These are phyloP conservation scores for Ganoderma leucocontextum DNA, from an alignment of 1,284 basidiomycete species.

Conservation along the genomic window DNA sequence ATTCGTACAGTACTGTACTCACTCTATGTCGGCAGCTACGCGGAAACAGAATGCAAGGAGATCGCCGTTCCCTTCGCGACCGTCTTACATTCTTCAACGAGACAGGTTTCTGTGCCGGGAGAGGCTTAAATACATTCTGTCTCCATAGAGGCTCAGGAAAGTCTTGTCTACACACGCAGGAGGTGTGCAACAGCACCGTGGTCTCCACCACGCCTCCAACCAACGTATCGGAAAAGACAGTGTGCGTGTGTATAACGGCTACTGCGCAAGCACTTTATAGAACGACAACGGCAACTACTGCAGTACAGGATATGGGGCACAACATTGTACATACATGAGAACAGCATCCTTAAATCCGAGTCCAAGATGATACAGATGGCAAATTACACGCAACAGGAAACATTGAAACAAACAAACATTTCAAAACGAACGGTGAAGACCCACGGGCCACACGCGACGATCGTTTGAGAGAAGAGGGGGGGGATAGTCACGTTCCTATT, in stretches of 20 bases:
- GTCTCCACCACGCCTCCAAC: slow-evolving; percentile 22
- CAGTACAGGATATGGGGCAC: not conserved
- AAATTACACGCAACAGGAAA: not conserved
- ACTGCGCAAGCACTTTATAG: not conserved
- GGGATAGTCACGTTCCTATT: too few species aligned
- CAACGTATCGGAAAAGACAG: slow-evolving; percentile 26
- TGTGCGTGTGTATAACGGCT: slow-evolving; percentile 20
- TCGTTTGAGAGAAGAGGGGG: not conserved
- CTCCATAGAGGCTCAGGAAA: not conserved
- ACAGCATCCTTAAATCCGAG: not conserved
- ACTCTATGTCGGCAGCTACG: not conserved
- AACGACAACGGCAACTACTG: not conserved
- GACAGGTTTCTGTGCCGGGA: too few species aligned
- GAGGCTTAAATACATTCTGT: too few species aligned
- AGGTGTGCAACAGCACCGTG: slow-evolving; percentile 9
- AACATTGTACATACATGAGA: not conserved
- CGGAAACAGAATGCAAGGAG: not conserved
- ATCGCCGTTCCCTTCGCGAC: not conserved
- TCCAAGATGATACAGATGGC: not conserved
- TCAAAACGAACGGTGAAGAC: not conserved
- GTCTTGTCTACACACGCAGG: too few species aligned
- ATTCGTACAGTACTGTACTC: not conserved
- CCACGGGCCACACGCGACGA: not conserved
- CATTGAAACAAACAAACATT: not conserved
- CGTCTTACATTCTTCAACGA: too few species aligned